phyloP scores from a whole-genome alignment of 2,329 filamentous ascomycete species.

The Coniosporium tulheliwenetii region DNA sequence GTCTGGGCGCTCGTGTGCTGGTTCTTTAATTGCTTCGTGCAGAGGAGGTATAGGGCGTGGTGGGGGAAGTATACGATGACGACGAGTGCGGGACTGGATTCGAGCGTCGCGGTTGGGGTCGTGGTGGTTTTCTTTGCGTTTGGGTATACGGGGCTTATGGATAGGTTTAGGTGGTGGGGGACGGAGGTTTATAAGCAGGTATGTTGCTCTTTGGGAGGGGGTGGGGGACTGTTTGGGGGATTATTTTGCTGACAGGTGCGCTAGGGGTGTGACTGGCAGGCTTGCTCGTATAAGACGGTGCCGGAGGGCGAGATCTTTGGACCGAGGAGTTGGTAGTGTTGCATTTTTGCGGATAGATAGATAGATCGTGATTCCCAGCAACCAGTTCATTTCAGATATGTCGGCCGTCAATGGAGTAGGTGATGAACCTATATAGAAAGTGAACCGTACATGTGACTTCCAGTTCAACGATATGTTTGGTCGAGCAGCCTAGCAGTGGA shows the following conservation, averaged over 20 bases:
- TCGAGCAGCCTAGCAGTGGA: no score
- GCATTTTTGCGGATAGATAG: no score
- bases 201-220: slow-evolving; percentile 6
- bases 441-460: no score
- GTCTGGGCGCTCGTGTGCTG: slow-evolving; percentile 79
- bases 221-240: background rate
- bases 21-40: slow-evolving; percentile 65
- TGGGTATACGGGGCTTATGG: slow-evolving; percentile 63
- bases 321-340: slow-evolving; percentile 22
- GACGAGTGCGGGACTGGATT: slow-evolving; percentile 67
- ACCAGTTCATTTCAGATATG: no score
- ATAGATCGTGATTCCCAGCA: no score
- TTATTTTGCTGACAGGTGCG: slow-evolving; percentile 9
- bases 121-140: slow-evolving; percentile 77
- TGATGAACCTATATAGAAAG: no score
- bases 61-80: slow-evolving; percentile 92
- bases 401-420: no score
- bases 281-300: slow-evolving; percentile 54
- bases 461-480: no score
- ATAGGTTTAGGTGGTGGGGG: slow-evolving; percentile 71
- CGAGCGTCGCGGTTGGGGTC: slow-evolving; percentile 66
- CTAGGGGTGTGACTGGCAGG: slow-evolving; percentile 67
- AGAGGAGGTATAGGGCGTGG: slow-evolving; percentile 55
- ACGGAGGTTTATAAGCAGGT: slow-evolving; percentile 67
- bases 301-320: slow-evolving; percentile 51